Base-by-base conservation (phyloP, 2,329 filamentous ascomycete genomes). In the Aspergillus luchuensis region DNA sequence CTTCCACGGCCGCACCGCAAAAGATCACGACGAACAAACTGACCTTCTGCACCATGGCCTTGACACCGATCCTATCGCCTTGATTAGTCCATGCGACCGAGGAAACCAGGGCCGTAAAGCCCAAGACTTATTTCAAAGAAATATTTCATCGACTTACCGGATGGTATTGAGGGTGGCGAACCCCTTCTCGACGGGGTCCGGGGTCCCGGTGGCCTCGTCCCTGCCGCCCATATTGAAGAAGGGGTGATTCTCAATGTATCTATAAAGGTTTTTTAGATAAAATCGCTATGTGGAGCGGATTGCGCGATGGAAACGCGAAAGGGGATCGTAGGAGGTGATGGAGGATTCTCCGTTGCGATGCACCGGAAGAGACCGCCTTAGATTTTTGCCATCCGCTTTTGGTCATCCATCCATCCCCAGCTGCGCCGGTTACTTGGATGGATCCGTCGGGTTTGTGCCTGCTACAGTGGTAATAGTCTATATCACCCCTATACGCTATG, bases 151-250 rank as follows among this genome's bases (percentile, higher is more conserved):
- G 33, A 79, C 87, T 71, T 82, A 91, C 90, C 86, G 86, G 68
- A 98, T 83, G 30, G 92, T 94, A 69, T 92, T 89, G 63, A 95
- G 81, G 38, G 92, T 97, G 68, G 93, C 92, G 72, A 88, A 89
- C 58, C 92, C 90, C 74, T 89, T 96, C 76, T 94, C 86, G 33
- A 86, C 81, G 56, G 85, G 84, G 65, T 83, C 83, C 48, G 85
- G 85, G 43, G 84, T 86, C 69, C 79, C 81, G 50, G 76, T 76
- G 61, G 78, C 79, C 71, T 86, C 84, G 60, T 87, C 84, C 65
- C 82, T 79, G 68, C 80, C 82, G 67, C 81, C 85, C 85, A 87
- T 87, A 56, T 57, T 76, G 65, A 58, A 60, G 30, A 36, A 25
- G 10, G 25, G 50, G 13, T 10, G 21, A 57, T 60, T 60, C 19